phyloP scores from a whole-genome alignment of 176 grass and related monocot species.

The Dactylis glomerata region DNA sequence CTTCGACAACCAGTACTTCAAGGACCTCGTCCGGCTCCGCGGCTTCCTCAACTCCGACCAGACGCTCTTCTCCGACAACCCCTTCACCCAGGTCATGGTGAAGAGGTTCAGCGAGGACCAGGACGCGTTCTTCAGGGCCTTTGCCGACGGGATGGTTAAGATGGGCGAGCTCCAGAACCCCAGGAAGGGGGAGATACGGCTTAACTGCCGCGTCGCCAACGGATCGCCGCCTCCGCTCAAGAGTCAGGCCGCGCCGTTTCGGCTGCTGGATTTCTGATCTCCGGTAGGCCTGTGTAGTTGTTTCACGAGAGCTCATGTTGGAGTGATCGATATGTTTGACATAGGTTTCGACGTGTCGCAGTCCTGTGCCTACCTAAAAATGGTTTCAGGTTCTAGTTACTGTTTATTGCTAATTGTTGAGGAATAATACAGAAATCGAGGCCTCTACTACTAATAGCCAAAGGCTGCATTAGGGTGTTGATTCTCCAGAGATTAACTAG shows the following conservation, averaged over 20 bases:
- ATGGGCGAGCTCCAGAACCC: slow-evolving; percentile 84
- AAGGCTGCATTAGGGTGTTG: neutral
- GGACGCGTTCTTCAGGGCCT: slow-evolving; percentile 73
- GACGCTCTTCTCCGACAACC: slow-evolving; percentile 80
- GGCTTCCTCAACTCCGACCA: slow-evolving; percentile 96
- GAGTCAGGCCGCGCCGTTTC: neutral
- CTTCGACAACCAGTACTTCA: slow-evolving; percentile 98
- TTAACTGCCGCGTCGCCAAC: slow-evolving; percentile 75
- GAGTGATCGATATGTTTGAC: neutral
- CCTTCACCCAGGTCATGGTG: slow-evolving; percentile 36
- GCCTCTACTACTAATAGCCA: neutral
- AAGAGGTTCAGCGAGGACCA: slow-evolving; percentile 49
- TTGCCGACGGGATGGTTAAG: slow-evolving; percentile 76
- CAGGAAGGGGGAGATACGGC: slow-evolving; percentile 71
- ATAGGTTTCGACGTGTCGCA: slow-evolving; percentile 25
- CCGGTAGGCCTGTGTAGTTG: neutral
- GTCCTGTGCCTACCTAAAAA: slow-evolving; percentile 4
- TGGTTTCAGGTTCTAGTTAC: slow-evolving; percentile 16
- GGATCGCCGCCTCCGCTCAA: neutral
- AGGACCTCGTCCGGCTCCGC: slow-evolving; percentile 67
- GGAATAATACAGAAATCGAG: slow-evolving; percentile 33
- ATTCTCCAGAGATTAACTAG: neutral
- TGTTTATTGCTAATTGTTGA: slow-evolving; percentile 22
- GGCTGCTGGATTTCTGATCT: slow-evolving; percentile 30
- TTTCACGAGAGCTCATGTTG: neutral